Conservation (phyloP, 2,329 filamentous ascomycete genomes). For the Diaporthe sp. region DNA sequence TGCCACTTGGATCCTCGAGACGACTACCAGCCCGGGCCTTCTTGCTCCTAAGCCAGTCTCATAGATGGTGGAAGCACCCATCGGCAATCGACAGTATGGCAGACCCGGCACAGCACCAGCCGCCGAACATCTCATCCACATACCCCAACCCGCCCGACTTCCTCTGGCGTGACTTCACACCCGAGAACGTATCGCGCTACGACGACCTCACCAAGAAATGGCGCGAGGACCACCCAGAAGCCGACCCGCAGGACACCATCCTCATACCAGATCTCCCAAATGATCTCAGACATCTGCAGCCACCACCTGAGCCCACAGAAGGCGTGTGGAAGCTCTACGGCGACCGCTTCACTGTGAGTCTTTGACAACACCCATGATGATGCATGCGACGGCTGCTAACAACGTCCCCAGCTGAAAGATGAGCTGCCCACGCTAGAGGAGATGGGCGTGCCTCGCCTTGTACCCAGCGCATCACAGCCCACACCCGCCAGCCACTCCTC, state of each 20-base stretch:
- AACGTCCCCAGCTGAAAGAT: slow-evolving; percentile 63
- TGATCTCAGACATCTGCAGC: slow-evolving; percentile 83
- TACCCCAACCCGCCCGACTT: slow-evolving; percentile 92
- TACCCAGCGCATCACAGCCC: slow-evolving; percentile 38
- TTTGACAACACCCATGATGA: slow-evolving; percentile 28
- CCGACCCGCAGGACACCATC: slow-evolving; percentile 44
- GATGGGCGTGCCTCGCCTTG: slow-evolving; percentile 78
- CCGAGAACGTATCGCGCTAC: slow-evolving; percentile 75
- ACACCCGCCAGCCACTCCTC: slow-evolving; percentile 54
- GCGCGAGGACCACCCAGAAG: slow-evolving; percentile 49
- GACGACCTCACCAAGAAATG: slow-evolving; percentile 58
- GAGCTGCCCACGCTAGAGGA: slow-evolving; percentile 77
- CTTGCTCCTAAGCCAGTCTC: background rate
- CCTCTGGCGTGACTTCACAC: slow-evolving; percentile 85
- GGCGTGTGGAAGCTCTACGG: slow-evolving; percentile 84
- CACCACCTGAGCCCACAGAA: slow-evolving; percentile 79
- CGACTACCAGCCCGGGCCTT: background rate
- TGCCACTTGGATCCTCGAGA: background rate
- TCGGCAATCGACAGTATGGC: slow-evolving; percentile 64
- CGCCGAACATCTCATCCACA: slow-evolving; percentile 61
- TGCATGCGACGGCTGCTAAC: background rate
- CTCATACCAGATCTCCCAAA: slow-evolving; percentile 69
- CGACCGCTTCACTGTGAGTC: slow-evolving; percentile 67
- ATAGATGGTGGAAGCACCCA: background rate
- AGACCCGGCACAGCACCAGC: slow-evolving; percentile 62